These are phyloP conservation scores for Kwoniella shivajii DNA, from an alignment of 1,284 basidiomycete genomes.

Conservation along the genomic window DNA sequence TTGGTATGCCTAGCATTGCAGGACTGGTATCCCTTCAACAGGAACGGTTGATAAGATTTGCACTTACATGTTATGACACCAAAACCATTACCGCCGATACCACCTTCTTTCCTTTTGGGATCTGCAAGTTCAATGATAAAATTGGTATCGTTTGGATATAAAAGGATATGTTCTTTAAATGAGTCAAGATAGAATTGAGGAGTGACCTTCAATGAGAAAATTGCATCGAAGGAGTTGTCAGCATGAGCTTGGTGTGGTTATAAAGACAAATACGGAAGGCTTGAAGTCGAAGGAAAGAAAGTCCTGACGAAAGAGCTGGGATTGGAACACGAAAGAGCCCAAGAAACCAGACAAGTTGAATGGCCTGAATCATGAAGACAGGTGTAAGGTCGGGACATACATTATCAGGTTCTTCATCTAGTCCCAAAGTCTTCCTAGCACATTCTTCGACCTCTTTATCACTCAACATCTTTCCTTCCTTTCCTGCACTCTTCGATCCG, in stretches of 20 bases:
- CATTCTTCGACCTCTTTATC: conserved; percentile 2
- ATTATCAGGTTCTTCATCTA: conserved; percentile 16
- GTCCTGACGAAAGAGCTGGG: too few relatives aligned
- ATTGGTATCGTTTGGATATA: conserved; percentile 38
- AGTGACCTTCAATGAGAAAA: conserved; percentile 14
- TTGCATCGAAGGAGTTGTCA: neutral
- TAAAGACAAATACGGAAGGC: neutral
- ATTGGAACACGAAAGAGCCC: too few relatives aligned
- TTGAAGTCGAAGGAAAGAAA: neutral
- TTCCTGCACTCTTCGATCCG: neutral
- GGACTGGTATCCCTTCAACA: too few relatives aligned
- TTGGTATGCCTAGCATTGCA: too few relatives aligned
- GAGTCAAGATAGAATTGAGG: conserved; percentile 26
- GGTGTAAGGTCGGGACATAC: conserved; percentile 10
- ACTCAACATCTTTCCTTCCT: neutral
- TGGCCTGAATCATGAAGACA: too few relatives aligned
- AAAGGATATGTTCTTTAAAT: conserved; percentile 23
- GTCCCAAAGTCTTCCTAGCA: conserved; percentile 14
- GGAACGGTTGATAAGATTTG: too few relatives aligned
- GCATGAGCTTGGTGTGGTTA: neutral
- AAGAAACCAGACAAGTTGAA: too few relatives aligned
- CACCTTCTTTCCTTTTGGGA: conserved; percentile 10
- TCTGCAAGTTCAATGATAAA: conserved; percentile 43
- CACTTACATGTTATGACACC: conserved; percentile 45
- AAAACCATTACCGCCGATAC: conserved; percentile 40